Evolutionary conservation across 352 stramenopile genomes (phyloP).

Genomic region (Globisporangium alternatum): DNA sequence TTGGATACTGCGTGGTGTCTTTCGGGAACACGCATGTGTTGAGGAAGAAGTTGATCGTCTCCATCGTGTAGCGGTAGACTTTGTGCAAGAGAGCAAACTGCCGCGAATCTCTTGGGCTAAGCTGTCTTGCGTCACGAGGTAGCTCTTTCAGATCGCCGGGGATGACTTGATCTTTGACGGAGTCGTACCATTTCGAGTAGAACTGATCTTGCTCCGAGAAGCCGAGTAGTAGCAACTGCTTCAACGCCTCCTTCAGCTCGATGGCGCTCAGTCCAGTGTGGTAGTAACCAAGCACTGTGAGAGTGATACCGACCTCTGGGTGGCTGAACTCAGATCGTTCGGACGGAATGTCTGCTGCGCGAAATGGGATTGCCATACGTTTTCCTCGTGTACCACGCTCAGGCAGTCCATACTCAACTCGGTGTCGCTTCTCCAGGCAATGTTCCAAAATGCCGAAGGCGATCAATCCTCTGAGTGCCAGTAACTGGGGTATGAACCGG

Average conservation of each 20-base stretch:
- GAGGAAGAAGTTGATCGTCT: constrained; percentile 85
- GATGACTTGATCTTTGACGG: constrained; percentile 25
- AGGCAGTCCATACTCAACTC: constrained; percentile 77
- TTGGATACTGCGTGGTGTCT: constrained; percentile 81
- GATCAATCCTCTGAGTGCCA: constrained; percentile 73
- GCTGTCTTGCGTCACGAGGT: constrained; percentile 56
- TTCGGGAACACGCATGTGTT: constrained; percentile 75
- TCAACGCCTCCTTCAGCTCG: constrained; percentile 54
- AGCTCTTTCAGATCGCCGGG: constrained; percentile 19
- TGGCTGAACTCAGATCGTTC: constrained; percentile 88
- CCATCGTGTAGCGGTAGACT: constrained; percentile 61
- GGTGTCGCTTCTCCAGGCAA: constrained; percentile 80
- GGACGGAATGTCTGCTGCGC: constrained; percentile 78
- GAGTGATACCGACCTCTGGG: constrained; percentile 75
- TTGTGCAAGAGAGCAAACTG: constrained; percentile 57
- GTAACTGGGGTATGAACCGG: constrained; percentile 36
- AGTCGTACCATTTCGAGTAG: constrained; percentile 71
- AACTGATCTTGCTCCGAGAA: constrained; percentile 53
- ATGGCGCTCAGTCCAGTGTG: constrained; percentile 51
- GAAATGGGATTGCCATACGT: constrained; percentile 83
- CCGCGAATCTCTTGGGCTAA: constrained; percentile 65
- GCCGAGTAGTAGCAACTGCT: constrained; percentile 57
- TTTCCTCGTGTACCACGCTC: constrained; percentile 39
- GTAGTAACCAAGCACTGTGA: constrained; percentile 88
- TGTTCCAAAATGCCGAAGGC: constrained; percentile 79